Conservation (phyloP, 2,329 filamentous ascomycete species). For the Cercospora zeae-maydis region DNA sequence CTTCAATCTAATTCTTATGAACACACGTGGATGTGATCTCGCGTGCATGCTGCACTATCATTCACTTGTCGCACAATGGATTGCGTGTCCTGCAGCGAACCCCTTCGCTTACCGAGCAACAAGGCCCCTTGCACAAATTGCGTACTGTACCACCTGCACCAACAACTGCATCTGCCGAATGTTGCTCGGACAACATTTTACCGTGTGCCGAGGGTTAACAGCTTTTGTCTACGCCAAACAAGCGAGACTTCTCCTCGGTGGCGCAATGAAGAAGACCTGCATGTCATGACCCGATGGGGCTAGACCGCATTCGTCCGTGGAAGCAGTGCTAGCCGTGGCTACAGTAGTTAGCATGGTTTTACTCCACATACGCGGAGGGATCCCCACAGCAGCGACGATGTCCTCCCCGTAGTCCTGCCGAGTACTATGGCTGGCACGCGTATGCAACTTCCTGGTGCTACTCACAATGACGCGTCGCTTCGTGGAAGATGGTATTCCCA, state of each 20-base stretch:
- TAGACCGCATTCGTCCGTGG: not conserved
- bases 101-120: not conserved
- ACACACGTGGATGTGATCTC: not conserved
- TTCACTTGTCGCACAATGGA: not conserved
- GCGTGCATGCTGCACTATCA: not conserved
- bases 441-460: not conserved
- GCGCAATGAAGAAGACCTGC: not conserved
- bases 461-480: not conserved
- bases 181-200: not conserved
- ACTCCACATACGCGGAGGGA: not conserved
- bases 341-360: not conserved
- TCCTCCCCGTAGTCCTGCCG: not conserved
- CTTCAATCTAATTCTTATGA: not conserved
- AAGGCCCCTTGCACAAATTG: not conserved
- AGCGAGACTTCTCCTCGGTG: not conserved
- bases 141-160: not conserved
- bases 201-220: not conserved
- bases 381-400: not conserved
- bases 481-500: constrained; percentile 1
- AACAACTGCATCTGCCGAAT: not conserved
- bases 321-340: not conserved
- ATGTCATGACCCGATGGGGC: not conserved
- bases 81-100: not conserved
- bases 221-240: not conserved
- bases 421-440: not conserved